These are phyloP conservation scores for Russula virescens DNA, from an alignment of 768 basidiomycete species.

Conservation along the genomic window DNA sequence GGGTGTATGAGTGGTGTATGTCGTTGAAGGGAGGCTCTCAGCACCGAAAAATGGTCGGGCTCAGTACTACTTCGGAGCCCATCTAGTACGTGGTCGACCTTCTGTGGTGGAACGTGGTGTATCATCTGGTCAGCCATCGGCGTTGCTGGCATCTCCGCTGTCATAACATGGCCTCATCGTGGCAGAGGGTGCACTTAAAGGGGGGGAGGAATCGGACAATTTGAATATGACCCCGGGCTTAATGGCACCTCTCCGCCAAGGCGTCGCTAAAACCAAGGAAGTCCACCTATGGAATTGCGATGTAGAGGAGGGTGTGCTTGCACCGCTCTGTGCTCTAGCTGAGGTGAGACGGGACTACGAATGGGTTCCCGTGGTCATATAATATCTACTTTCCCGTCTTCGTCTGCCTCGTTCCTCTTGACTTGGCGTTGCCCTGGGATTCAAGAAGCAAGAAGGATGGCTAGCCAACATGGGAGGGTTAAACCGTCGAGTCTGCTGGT, in stretches of 20 bases:
- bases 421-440: no score
- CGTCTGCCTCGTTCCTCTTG: no score
- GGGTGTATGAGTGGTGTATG: constrained; percentile 2
- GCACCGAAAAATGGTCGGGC: neutral
- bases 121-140: neutral
- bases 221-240: constrained; percentile 6
- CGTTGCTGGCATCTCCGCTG: neutral
- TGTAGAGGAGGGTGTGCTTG: constrained; percentile 1
- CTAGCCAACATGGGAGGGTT: no score
- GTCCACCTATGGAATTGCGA: constrained; percentile 10
- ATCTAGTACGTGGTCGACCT: neutral
- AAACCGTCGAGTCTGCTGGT: no score
- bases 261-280: neutral
- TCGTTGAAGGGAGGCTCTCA: constrained; percentile 3
- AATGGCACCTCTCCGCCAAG: constrained; percentile 1
- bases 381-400: no score
- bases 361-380: neutral
- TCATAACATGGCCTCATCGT: neutral
- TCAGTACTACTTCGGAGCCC: neutral
- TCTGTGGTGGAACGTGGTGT: no score
- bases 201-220: neutral
- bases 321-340: neutral
- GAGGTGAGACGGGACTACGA: neutral
- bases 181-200: neutral
- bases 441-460: no score